Evolutionary conservation across 116 monocot species (phyloP), one percentile per base, ranked within the genome.

Genomic region (Iris pallida): DNA sequence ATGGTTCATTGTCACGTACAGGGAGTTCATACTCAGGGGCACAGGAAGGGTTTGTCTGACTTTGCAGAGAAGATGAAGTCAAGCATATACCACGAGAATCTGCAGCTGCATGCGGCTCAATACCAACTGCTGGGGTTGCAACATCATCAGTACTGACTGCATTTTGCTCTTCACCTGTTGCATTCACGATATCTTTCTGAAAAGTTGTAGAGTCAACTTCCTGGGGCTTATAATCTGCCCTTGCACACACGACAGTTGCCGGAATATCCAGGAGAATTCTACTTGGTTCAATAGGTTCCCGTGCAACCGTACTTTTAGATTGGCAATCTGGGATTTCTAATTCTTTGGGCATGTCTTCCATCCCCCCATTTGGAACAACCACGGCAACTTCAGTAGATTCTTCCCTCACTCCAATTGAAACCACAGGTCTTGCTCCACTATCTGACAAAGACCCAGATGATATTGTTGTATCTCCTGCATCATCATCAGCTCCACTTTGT

Each of bases 391-490:
- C 30, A 30, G 30, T 30, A 30, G 30, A 30, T 30, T 30, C 30
- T 30, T 3, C 30, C 30, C 30, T 30, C 30, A 30, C 30, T 30
- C 30, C 30, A 30, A 30, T 30, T 30, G 30, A 30, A 30, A 30
- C 30, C 30, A 30, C 3, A 3, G 30, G 30, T 30, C 30, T 30
- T 30, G 30, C 30, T 30, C 30, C 30, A 30, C 30, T 30, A 59
- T 73, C 53, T 65, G 53, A 70, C 55, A 61, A 62, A 62, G 62
- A 16, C 11, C 62, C 60, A 68, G 46, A 46, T 1, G 20, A 8
- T 61, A 4, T 20, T 30, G 30, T 30, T 43, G 3, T 47, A 20
- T 53, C 55, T 47, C 45, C 13, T 15, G 45, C 53, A 15, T 64
- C 47, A 51, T 54, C 46, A 55, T 10, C 55, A 61, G 53, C 14